Percentiles rank a stretch among this genome's conserved stretches.
Evolutionary conservation across 495 filamentous ascomycete species (phyloP).

Genomic region (Extremus antarcticus): DNA sequence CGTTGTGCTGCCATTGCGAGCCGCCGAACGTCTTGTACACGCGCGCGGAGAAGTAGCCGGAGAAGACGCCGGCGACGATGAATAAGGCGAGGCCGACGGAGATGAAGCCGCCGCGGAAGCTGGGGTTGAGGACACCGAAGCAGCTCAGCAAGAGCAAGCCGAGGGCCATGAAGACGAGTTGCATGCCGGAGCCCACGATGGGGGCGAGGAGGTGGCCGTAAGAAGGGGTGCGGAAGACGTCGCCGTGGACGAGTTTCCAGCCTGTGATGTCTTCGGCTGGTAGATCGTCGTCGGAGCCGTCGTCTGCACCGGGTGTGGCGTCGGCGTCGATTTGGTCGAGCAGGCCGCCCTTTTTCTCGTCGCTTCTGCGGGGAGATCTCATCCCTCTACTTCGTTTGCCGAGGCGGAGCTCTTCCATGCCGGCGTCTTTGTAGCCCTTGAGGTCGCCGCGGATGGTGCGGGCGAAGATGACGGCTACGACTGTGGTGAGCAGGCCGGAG

Average conservation of each 20-base stretch:
- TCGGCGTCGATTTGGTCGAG: slow-evolving; percentile 53
- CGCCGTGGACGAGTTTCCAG: slow-evolving; percentile 90
- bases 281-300: slow-evolving; percentile 62
- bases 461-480: slow-evolving; percentile 76
- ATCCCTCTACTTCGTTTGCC: slow-evolving; percentile 34
- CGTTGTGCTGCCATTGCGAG: slow-evolving; percentile 67
- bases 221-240: slow-evolving; percentile 76
- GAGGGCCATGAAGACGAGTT: slow-evolving; percentile 76
- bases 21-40: slow-evolving; percentile 85
- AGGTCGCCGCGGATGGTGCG: slow-evolving; percentile 76
- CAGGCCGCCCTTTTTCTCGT: slow-evolving; percentile 49
- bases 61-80: slow-evolving; percentile 78
- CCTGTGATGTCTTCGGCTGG: slow-evolving; percentile 71
- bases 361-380: slow-evolving; percentile 39
- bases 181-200: slow-evolving; percentile 78
- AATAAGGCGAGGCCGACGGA: slow-evolving; percentile 80
- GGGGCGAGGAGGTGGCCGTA: slow-evolving; percentile 73
- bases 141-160: slow-evolving; percentile 71
- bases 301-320: slow-evolving; percentile 47
- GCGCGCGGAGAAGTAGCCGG: slow-evolving; percentile 81
- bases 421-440: slow-evolving; percentile 56
- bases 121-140: slow-evolving; percentile 77
- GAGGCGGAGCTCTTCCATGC: slow-evolving; percentile 49
- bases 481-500: slow-evolving; percentile 65
- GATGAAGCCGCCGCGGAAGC: slow-evolving; percentile 85